Evolutionary conservation across 1,284 basidiomycete species (phyloP).

Genomic region (Tilletia indica): DNA sequence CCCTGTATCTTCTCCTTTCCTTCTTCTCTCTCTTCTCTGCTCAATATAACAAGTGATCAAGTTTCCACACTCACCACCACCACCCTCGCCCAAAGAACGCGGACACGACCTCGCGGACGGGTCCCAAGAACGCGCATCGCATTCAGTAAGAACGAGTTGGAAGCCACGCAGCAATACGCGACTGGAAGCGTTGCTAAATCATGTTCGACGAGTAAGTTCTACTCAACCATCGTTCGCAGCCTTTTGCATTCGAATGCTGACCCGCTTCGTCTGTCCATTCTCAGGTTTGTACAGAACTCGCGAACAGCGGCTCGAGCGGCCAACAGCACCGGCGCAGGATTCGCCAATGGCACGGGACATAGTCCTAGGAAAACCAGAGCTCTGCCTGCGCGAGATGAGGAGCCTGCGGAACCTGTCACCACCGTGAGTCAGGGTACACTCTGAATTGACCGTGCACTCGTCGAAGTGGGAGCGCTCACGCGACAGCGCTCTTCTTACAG

Average conservation of each 20-base stretch:
- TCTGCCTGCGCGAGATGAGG: neutral
- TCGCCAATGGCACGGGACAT: neutral
- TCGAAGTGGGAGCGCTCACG: neutral
- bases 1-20: neutral
- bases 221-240: too few species aligned
- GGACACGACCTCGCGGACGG: too few species aligned
- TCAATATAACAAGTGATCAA: neutral
- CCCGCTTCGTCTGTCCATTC: too few species aligned
- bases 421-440: neutral
- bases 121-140: too few species aligned
- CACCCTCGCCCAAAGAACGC: too few species aligned
- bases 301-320: constrained; percentile 11
- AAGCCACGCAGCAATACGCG: too few species aligned
- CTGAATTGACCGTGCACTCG: neutral
- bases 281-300: constrained; percentile 16
- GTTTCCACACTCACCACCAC: neutral
- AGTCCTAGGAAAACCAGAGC: neutral
- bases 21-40: neutral
- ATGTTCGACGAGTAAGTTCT: constrained; percentile 19
- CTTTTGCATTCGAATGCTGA: too few species aligned
- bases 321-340: neutral
- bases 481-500: constrained; percentile 10
- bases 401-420: constrained; percentile 6
- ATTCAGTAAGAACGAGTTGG: too few species aligned
- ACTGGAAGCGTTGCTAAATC: neutral